Base-by-base conservation (phyloP, 208 protist species). In the Paratrypanosoma confusum region DNA sequence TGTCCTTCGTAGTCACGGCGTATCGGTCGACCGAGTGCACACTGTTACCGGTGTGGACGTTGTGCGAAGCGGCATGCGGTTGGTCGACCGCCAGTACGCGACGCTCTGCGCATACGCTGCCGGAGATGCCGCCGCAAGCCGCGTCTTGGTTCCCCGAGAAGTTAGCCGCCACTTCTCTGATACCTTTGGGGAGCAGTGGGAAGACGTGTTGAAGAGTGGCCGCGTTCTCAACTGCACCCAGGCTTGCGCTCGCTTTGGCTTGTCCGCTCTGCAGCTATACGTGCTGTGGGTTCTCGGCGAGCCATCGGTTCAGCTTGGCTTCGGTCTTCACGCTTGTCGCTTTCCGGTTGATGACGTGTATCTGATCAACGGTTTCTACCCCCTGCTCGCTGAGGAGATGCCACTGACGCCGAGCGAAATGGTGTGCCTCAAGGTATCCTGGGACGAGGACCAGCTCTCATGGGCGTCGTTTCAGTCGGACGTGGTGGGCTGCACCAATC, bases 401-500 rank as follows among this genome's bases (percentile, higher is more conserved):
- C n/a, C n/a, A n/a, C n/a, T n/a, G n/a, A n/a, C n/a, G n/a, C n/a
- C n/a, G n/a, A n/a, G n/a, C n/a, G n/a, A 10, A 7, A 52, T 53
- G 7, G 10, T 17, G 10, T 53, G 22, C 10, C 34, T 39, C 39
- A 37, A 5, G 10, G 47, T 53, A 7, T 40, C 40, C 18, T 86
- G 66, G 67, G 70, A 86, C 26, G 52, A 64, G 34, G 37, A 45
- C 7, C 28, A 54, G 34, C 58, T 75, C 27, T 69, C 57, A n/a
- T 86, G 71, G 71, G 21, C 42, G 1, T 49, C 62, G 34, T 74
- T 86, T 45, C 39, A 48, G 8, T n/a, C 44, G 22, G 31, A 58
- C 17, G 55, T 86, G 2, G 68, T 91, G 33, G 82, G 82, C 39
- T 54, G 57, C 29, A 42, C 51, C 5, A 57, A 88, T 56, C 53